These are phyloP conservation scores for Termitomyces heimii DNA, from an alignment of 768 basidiomycete species.

Conservation along the genomic window DNA sequence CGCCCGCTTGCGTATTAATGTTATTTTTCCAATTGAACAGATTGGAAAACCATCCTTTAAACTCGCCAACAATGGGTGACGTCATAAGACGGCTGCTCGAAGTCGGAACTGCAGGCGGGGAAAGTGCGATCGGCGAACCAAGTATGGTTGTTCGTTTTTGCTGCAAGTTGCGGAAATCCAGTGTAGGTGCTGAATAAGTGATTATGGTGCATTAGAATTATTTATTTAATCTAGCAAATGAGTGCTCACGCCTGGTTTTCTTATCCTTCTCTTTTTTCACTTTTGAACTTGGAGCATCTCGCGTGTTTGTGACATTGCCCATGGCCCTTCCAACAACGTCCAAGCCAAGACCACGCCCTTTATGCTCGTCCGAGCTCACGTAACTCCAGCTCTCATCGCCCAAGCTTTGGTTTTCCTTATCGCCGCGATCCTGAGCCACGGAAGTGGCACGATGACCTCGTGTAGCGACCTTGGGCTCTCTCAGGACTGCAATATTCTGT, in stretches of 20 bases:
- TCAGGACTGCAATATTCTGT: background rate
- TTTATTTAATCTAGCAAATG: background rate
- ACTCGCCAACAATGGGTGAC: slow-evolving; percentile 75
- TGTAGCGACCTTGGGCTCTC: background rate
- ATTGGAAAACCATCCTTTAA: slow-evolving; percentile 93
- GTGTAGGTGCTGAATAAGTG: slow-evolving; percentile 38
- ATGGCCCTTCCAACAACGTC: slow-evolving; percentile 42
- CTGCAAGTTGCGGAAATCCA: slow-evolving; percentile 45
- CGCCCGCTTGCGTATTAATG: slow-evolving; percentile 27
- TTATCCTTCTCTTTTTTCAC: slow-evolving; percentile 46
- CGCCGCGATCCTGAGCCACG: slow-evolving; percentile 15
- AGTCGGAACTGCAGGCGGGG: slow-evolving; percentile 30
- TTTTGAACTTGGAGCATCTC: slow-evolving; percentile 19
- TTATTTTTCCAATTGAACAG: slow-evolving; percentile 88
- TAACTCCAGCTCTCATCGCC: slow-evolving; percentile 34
- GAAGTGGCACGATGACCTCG: slow-evolving; percentile 9
- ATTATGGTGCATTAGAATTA: slow-evolving; percentile 1
- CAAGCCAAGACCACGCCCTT: slow-evolving; percentile 23
- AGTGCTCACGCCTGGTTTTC: slow-evolving; percentile 43
- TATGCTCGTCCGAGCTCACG: slow-evolving; percentile 26
- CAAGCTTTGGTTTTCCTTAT: slow-evolving; percentile 39
- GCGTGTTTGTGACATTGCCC: slow-evolving; percentile 40
- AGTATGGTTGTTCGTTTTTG: slow-evolving; percentile 42
- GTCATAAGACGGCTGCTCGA: slow-evolving; percentile 33
- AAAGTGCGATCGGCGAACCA: slow-evolving; percentile 42